Base-by-base conservation (phyloP, 176 grass and related monocot genomes). In the Cenchrus purpureus region DNA sequence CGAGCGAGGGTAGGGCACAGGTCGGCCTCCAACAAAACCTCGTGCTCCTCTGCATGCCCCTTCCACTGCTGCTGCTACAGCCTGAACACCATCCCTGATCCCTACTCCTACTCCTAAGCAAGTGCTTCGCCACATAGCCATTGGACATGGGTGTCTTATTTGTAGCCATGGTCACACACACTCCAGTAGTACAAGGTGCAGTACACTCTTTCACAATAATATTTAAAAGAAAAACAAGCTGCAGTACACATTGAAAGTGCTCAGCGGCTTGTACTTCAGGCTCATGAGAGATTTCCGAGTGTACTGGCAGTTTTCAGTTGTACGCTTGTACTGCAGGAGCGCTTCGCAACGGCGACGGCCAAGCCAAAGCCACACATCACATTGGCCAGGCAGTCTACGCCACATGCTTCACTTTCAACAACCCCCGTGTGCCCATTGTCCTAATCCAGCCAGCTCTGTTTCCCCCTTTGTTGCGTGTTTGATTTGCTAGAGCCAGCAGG, bases 21-120 rank as follows among this genome's bases (percentile, higher is more conserved):
- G 31, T 22, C 45, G 19, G 52, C 65, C 60, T 73, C 53, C 17
- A 82, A 50, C 51, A 57, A 71, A 13, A 67, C 6, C 68, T 66
- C 80, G 20, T 61, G 79, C 91, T 97, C 94, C 94, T 97, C 94
- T 97, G 94, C 94, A 94, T 97, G 92, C 92, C 94, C 94, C 94
- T 94, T 97, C 94, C 94, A 97, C 79, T 73, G 69, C 85, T 90
- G 66, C 89, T 86, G 76, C 73, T 90, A 90, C 83, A 75, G 64
- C 86, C 87, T 11, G n/a, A 43, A 55, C 82, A 72, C 51, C 40
- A n/a, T 16, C 2, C 61, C 61, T 68, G 19, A 86, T 53, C n/a
- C 22, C 13, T 52, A 53, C 3, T 3, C 63, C 31, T 37, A 42
- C 14, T 71, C 15, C 64, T 7, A 71, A 74, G 11, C 5, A 31